Base-by-base conservation (phyloP, 495 filamentous ascomycete genomes). In the Aspergillus olivimuriae region DNA sequence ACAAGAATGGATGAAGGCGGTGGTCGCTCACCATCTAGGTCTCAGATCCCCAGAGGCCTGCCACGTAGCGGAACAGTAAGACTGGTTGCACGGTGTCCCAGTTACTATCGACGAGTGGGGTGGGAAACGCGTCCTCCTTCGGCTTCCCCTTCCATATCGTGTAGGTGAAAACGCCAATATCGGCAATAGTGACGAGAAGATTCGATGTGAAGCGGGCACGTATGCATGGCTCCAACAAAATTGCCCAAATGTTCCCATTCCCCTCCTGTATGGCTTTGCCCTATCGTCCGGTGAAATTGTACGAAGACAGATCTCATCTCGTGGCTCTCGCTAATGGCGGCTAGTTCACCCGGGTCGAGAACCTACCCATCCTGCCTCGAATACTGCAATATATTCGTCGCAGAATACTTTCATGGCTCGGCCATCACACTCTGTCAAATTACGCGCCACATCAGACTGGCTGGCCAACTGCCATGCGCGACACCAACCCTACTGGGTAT, bases 191-290 rank as follows among this genome's bases (percentile, higher is more conserved):
- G 58, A 66, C 41, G 60, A 66, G 38, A 66, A 66, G 40, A 34
- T 66, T 26, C 39, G 56, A 23, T 63, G 49, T 48, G 60, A 62
- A 38, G 36, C 47, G 20, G 47, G 41, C 31, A 57, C 56, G 17
- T 61, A 61, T 50, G 48, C 43, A 23, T 61, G 62, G 62, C 53
- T 66, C 4, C 51, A 59, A 50, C 33, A 55, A 24, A 51, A 59
- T 31, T 65, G 62, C 41, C 52, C 60, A 14, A 48, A 55, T 23
- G 47, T 66, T 14, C 56, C 49, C 5, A 62, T 61, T 47, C 62
- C 61, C 8, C 28, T 54, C 14, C 44, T 70, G 20, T 64, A 62
- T 45, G 64, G 64, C 3, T 68, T 68, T 47, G 61, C 38, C 10
- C 46, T 66, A 19, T 58, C 59, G 15, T 54, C 52, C 43, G 52